A percentile compares a stretch with the other conserved stretches of the same genome.
Evolutionary conservation across 495 filamentous ascomycete species (phyloP).

Genomic region (Penicillium mononematosum): DNA sequence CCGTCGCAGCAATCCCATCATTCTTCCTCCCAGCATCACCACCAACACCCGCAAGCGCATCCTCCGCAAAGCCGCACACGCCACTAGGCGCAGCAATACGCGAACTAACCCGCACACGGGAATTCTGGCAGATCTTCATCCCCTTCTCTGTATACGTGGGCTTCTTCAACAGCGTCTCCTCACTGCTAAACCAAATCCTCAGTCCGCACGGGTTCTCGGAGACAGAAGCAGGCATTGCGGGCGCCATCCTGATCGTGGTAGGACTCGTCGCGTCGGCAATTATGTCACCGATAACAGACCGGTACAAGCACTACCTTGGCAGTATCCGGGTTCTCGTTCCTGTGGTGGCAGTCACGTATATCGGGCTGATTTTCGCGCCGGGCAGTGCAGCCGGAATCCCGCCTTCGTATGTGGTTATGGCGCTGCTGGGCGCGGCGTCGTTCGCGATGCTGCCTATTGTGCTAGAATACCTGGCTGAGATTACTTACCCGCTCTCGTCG

Average conservation of each 20-base stretch:
- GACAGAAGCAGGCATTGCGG: slow-evolving; percentile 82
- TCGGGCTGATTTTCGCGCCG: slow-evolving; percentile 80
- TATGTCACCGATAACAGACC: slow-evolving; percentile 76
- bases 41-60: slow-evolving; percentile 67
- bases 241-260: slow-evolving; percentile 84
- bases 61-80: slow-evolving; percentile 45
- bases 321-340: slow-evolving; percentile 76
- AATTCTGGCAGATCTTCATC: slow-evolving; percentile 75
- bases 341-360: slow-evolving; percentile 67
- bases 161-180: slow-evolving; percentile 89
- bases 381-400: slow-evolving; percentile 63
- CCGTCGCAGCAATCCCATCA: slow-evolving; percentile 69
- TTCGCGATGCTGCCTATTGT: slow-evolving; percentile 82
- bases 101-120: slow-evolving; percentile 52
- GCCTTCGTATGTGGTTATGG: slow-evolving; percentile 63
- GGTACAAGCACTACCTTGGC: slow-evolving; percentile 73
- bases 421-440: slow-evolving; percentile 71
- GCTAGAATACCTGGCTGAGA: slow-evolving; percentile 81
- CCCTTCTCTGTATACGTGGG: slow-evolving; percentile 84
- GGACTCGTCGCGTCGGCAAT: slow-evolving; percentile 77
- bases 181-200: slow-evolving; percentile 87
- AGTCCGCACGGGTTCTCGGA: slow-evolving; percentile 76
- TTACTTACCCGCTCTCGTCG: slow-evolving; percentile 83
- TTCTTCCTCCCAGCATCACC: slow-evolving; percentile 82
- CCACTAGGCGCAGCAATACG: slow-evolving; percentile 50